phyloP scores from a whole-genome alignment of 352 stramenopile species.

The Globisporangium acanthophoron region DNA sequence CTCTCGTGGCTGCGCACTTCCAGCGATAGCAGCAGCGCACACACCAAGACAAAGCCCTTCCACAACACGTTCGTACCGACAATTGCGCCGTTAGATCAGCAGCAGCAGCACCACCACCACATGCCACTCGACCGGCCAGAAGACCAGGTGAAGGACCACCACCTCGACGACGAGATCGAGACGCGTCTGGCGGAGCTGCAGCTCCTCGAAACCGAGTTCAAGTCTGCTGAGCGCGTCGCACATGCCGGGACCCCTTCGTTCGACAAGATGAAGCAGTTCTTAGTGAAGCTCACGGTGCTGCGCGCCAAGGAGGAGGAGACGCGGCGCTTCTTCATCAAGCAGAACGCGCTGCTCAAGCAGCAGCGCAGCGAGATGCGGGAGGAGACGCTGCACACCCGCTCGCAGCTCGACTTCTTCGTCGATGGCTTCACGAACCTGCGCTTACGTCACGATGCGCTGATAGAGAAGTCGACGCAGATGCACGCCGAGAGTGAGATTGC shows the following conservation, averaged over 20 bases:
- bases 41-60: constrained; percentile 37
- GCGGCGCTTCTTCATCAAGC: constrained; percentile 45
- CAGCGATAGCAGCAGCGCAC: constrained; percentile 19
- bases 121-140: neutral
- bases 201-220: constrained; percentile 52
- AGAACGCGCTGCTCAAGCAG: constrained; percentile 34
- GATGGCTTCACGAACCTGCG: constrained; percentile 66
- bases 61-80: constrained; percentile 60
- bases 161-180: constrained; percentile 52
- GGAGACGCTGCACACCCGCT: constrained; percentile 55
- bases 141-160: constrained; percentile 39
- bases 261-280: constrained; percentile 72
- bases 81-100: constrained; percentile 19
- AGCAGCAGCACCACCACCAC: constrained; percentile 1
- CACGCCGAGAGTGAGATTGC: constrained; percentile 58
- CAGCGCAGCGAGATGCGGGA: constrained; percentile 55
- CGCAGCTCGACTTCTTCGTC: constrained; percentile 76
- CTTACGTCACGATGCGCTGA: constrained; percentile 51
- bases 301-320: constrained; percentile 55
- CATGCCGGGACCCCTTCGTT: constrained; percentile 58
- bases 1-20: constrained; percentile 51
- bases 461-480: constrained; percentile 46
- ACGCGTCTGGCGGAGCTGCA: constrained; percentile 32
- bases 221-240: constrained; percentile 44
- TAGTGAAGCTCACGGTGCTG: constrained; percentile 53